phyloP scores from a whole-genome alignment of 768 basidiomycete genomes.

The Lactarius psammicola region DNA sequence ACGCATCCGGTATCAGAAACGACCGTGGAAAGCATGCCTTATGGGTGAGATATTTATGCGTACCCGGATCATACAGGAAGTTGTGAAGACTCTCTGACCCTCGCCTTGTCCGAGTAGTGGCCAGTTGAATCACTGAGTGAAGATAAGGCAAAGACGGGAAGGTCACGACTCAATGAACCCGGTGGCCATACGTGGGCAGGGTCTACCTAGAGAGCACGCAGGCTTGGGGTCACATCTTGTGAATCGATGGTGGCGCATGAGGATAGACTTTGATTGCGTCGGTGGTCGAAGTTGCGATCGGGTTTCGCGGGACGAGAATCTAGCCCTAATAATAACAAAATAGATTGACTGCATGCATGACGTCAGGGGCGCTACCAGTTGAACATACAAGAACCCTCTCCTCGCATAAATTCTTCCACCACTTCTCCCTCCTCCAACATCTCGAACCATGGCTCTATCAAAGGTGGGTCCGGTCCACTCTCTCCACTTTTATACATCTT shows the following conservation, averaged over 20 bases:
- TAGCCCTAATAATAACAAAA: neutral
- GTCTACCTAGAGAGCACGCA: neutral
- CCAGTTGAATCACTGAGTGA: neutral
- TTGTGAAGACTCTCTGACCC: neutral
- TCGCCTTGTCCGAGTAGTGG: neutral
- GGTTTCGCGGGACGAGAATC: neutral
- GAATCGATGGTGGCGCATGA: neutral
- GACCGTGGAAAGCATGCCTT: neutral
- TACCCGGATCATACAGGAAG: neutral
- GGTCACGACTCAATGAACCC: neutral
- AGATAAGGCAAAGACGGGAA: neutral
- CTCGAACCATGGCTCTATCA: conserved; percentile 26
- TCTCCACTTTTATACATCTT: neutral
- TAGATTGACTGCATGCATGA: neutral
- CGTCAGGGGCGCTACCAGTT: conserved; percentile 12
- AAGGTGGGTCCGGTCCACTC: conserved; percentile 13
- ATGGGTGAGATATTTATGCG: neutral
- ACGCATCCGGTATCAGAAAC: neutral
- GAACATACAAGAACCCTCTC: neutral
- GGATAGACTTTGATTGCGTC: neutral
- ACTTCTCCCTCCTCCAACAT: neutral
- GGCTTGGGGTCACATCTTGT: no score
- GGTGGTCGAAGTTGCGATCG: neutral
- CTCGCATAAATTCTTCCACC: conserved; percentile 10
- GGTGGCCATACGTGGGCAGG: no score